phyloP scores from a whole-genome alignment of 2,329 filamentous ascomycete genomes.

The Fusarium poae region DNA sequence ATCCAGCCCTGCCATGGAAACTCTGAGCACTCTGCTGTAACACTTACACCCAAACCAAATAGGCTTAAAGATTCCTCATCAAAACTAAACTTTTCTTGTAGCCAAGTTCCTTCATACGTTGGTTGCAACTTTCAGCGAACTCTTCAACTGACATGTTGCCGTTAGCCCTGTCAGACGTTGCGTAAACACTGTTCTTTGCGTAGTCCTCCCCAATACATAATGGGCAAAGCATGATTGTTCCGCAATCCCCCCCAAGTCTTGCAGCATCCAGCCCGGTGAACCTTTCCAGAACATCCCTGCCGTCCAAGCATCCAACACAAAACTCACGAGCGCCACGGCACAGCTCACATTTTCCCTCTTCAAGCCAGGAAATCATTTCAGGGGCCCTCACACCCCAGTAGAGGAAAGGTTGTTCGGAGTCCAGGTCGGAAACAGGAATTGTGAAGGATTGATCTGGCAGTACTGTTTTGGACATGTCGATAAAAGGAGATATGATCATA shows the following conservation, averaged over 20 bases:
- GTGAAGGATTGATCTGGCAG: fast-evolving
- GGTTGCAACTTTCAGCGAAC: background rate
- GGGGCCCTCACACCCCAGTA: fast-evolving
- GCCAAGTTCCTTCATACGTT: background rate
- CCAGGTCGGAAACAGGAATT: background rate
- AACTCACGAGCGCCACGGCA: background rate
- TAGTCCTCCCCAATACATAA: background rate
- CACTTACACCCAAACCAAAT: fast-evolving
- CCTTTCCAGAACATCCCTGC: background rate
- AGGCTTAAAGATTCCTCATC: background rate
- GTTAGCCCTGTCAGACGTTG: fast-evolving
- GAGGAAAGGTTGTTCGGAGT: background rate
- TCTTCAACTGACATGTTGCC: background rate
- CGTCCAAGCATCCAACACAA: background rate
- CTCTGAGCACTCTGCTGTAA: too few relatives aligned
- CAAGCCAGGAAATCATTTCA: background rate
- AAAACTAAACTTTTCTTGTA: background rate
- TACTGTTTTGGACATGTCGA: background rate
- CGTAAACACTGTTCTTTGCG: background rate
- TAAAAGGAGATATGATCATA: background rate
- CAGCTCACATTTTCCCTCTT: background rate
- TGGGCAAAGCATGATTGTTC: background rate
- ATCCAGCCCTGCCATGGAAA: too few relatives aligned
- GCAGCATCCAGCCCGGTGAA: fast-evolving
- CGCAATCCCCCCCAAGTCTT: fast-evolving